Conservation (phyloP, 176 grass and related monocot species). For the Eremochloa ophiuroides region DNA sequence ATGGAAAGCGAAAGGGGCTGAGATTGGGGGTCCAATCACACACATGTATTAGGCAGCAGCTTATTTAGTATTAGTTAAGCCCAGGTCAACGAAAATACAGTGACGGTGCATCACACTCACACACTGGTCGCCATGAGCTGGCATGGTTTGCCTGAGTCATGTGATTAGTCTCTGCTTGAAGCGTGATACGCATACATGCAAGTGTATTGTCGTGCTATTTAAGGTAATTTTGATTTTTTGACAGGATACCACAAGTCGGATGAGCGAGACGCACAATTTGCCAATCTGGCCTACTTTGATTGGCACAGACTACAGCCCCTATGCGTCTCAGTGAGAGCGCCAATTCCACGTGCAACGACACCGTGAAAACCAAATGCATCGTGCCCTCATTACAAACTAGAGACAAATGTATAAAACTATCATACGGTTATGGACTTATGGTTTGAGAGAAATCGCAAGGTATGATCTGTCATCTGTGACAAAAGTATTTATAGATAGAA, state of each 20-base stretch:
- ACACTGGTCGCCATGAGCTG: conserved; percentile 7
- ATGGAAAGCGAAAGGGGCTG: conserved; percentile 26
- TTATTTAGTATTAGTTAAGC: background rate
- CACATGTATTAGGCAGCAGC: background rate
- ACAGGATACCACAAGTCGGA: background rate
- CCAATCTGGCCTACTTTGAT: too few relatives aligned
- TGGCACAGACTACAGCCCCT: too few relatives aligned
- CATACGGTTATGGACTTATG: too few relatives aligned
- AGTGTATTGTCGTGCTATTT: background rate
- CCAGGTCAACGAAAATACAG: conserved; percentile 20
- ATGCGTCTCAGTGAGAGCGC: too few relatives aligned
- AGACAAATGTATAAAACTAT: too few relatives aligned
- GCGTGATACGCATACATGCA: background rate
- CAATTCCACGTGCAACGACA: too few relatives aligned
- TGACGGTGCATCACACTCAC: conserved; percentile 2
- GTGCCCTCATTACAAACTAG: too few relatives aligned
- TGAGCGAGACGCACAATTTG: background rate
- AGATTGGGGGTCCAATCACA: background rate
- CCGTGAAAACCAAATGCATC: too few relatives aligned
- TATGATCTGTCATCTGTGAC: too few relatives aligned
- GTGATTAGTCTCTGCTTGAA: background rate
- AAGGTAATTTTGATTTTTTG: background rate
- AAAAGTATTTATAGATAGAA: too few relatives aligned
- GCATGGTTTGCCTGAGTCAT: background rate
- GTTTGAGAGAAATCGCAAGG: too few relatives aligned